Evolutionary conservation across 169 alveolate genomes (phyloP).

Genomic region (Eimeria acervulina): DNA sequence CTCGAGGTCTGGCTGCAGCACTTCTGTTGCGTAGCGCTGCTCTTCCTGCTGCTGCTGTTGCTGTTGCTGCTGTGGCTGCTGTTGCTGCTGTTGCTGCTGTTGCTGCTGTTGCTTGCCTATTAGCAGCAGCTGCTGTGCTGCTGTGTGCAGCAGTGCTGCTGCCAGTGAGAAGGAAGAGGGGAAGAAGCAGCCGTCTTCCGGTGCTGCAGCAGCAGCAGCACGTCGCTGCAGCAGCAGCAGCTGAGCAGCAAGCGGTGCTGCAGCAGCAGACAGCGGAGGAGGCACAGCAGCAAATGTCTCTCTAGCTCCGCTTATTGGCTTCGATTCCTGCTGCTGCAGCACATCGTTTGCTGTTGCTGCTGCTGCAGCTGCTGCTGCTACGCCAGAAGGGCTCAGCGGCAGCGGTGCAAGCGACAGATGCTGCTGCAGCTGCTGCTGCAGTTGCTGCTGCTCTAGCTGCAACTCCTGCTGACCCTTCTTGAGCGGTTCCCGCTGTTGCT

Average conservation of each 20-base stretch:
- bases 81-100: constrained; percentile 43
- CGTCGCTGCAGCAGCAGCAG: constrained; percentile 10
- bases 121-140: not conserved
- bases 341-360: not conserved
- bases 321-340: constrained; percentile 13
- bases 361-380: constrained; percentile 61
- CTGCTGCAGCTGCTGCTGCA: constrained; percentile 42
- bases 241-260: constrained; percentile 22
- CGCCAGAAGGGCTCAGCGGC: not conserved
- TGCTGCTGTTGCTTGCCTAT: not conserved
- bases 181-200: constrained; percentile 18
- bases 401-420: not conserved
- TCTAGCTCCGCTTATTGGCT: not conserved
- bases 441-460: constrained; percentile 51
- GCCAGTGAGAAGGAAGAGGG: constrained; percentile 11
- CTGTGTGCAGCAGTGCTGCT: constrained; percentile 43
- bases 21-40: not conserved
- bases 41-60: constrained; percentile 16
- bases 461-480: not conserved
- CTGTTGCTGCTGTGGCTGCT: constrained; percentile 32
- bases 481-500: constrained; percentile 34
- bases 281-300: constrained; percentile 36
- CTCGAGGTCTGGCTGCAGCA: constrained; percentile 49
- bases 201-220: constrained; percentile 22
- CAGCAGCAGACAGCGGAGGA: constrained; percentile 27